phyloP scores from a whole-genome alignment of 2,329 filamentous ascomycete genomes.

The Balansia obtecta region DNA sequence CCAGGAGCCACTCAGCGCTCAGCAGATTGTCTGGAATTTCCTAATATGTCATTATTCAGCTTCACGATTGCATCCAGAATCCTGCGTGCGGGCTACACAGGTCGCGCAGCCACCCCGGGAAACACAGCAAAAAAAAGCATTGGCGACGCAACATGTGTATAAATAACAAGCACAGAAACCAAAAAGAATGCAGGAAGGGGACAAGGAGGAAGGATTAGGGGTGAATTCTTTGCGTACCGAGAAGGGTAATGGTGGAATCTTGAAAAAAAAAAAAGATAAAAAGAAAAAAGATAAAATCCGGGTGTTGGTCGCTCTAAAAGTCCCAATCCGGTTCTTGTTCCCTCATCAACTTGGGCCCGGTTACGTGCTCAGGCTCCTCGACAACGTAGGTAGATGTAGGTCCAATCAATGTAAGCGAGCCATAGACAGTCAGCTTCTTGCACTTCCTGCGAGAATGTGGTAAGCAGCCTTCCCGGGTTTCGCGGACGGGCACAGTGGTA shows the following conservation, averaged over 20 bases:
- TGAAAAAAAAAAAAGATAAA: too few species aligned
- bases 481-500: neutral
- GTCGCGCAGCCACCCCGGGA: neutral
- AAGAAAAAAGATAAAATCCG: too few species aligned
- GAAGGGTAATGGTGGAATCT: neutral
- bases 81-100: neutral
- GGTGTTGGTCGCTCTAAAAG: constrained; percentile 10
- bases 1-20: neutral
- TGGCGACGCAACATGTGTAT: neutral
- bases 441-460: constrained; percentile 22
- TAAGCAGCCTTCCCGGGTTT: constrained; percentile 3
- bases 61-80: neutral
- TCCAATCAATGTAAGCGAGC: constrained; percentile 33
- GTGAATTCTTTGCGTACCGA: neutral
- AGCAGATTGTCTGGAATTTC: neutral
- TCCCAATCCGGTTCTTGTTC: constrained; percentile 30
- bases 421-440: constrained; percentile 30
- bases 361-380: constrained; percentile 29
- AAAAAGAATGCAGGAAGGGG: neutral
- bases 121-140: neutral
- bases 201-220: neutral
- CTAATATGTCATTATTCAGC: neutral
- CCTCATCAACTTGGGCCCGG: constrained; percentile 29
- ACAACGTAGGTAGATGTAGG: constrained; percentile 30
- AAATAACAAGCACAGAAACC: neutral